Conservation (phyloP, 768 basidiomycete genomes). For the Agaricus blazei region DNA sequence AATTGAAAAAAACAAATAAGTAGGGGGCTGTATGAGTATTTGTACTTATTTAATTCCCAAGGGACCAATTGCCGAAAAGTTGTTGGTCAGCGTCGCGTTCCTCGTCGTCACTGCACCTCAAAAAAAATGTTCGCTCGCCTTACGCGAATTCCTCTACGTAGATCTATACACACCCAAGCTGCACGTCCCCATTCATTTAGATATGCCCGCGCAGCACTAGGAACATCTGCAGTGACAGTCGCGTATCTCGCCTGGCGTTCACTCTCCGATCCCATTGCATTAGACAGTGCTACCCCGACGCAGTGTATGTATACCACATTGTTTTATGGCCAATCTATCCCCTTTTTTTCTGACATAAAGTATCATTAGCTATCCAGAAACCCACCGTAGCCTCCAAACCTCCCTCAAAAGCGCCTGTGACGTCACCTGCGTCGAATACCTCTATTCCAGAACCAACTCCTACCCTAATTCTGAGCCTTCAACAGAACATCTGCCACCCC, state of each 20-base stretch:
- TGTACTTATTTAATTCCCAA: slow-evolving; percentile 4
- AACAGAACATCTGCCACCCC: slow-evolving; percentile 8
- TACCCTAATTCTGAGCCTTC: slow-evolving; percentile 11
- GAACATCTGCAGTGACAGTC: slow-evolving; percentile 38
- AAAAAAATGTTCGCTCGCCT: slow-evolving; percentile 48
- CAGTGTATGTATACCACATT: background rate
- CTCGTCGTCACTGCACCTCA: background rate
- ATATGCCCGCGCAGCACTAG: slow-evolving; percentile 28
- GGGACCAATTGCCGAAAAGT: background rate
- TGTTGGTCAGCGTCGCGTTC: background rate
- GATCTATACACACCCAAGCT: slow-evolving; percentile 45
- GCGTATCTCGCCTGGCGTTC: slow-evolving; percentile 47
- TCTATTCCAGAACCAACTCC: slow-evolving; percentile 12
- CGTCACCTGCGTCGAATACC: slow-evolving; percentile 14
- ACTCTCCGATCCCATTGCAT: slow-evolving; percentile 37
- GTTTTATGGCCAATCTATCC: background rate
- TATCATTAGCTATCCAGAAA: slow-evolving; percentile 12
- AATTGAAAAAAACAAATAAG: too few relatives aligned
- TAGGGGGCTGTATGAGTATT: background rate
- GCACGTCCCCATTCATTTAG: slow-evolving; percentile 10
- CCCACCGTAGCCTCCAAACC: slow-evolving; percentile 7
- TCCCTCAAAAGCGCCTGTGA: slow-evolving; percentile 5
- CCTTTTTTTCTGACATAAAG: background rate
- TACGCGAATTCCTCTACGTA: slow-evolving; percentile 46
- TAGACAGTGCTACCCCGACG: slow-evolving; percentile 34